Percentiles rank a stretch among this genome's conserved stretches.
Evolutionary conservation across 1,139 yeast genomes (phyloP).

Genomic region (Debaryomyces fabryi): DNA sequence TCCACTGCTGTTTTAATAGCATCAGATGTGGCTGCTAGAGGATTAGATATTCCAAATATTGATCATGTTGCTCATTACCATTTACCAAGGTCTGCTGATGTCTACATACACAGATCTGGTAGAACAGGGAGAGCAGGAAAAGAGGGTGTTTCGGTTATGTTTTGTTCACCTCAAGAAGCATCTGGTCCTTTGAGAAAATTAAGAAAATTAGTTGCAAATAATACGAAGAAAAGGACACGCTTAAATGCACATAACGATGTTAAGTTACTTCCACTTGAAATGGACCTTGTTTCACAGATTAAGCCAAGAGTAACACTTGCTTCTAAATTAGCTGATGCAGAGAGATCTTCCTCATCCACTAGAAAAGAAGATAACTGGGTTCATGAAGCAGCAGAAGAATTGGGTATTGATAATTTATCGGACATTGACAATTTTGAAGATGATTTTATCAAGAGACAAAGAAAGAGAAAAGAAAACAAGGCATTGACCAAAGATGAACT

Average conservation of each 20-base stretch:
- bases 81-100: constrained; percentile 91
- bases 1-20: constrained; percentile 79
- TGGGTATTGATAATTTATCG: constrained; percentile 74
- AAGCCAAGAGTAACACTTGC: constrained; percentile 72
- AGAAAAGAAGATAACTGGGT: constrained; percentile 82
- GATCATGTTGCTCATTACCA: constrained; percentile 97
- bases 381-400: constrained; percentile 87
- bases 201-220: constrained; percentile 59
- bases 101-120: constrained; percentile 94
- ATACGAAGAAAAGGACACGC: constrained; percentile 25
- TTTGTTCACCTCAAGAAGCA: constrained; percentile 93
- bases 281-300: constrained; percentile 69
- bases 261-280: constrained; percentile 74
- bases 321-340: constrained; percentile 72
- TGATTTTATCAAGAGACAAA: constrained; percentile 63
- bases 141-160: constrained; percentile 90
- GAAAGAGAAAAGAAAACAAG: constrained; percentile 62
- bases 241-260: constrained; percentile 56
- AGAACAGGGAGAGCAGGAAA: constrained; percentile 96
- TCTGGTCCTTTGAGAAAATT: constrained; percentile 83
- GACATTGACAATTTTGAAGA: constrained; percentile 66
- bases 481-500: constrained; percentile 53
- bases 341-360: constrained; percentile 58
- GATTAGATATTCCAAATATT: constrained; percentile 88
- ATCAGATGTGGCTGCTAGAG: constrained; percentile 98